Evolutionary conservation across 495 filamentous ascomycete genomes (phyloP), one percentile per base, ranked within the genome.

Genomic region (Cercophora samala): DNA sequence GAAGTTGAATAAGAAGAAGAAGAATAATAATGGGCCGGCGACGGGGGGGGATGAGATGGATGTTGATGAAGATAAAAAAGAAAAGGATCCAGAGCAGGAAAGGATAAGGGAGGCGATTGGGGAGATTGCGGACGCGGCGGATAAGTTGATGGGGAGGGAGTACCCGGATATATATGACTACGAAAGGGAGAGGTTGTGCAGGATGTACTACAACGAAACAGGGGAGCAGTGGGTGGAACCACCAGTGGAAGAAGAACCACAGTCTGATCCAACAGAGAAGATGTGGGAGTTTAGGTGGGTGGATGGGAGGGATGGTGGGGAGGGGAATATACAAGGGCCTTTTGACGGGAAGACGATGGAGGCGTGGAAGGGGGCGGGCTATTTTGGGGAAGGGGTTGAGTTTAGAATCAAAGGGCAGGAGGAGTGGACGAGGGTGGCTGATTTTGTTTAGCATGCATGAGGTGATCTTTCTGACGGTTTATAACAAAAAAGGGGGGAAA

Each of bases 231-330:
- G 95, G 93, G 84, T 90, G n/a, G 91, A 96, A 37, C 71, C 74
- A 1, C 15, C 60, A 21, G 51, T 60, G 8, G 24, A 64, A 17
- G 69, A 73, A 3, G 76, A 69, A 4, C 11, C 1, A 46, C 37
- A 46, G 13, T 8, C 3, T 4, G 73, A 78, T 3, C 72, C 66
- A 4, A 71, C 72, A 19, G 69, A 74, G 3, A 83, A 80, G 65
- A 87, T 88, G 82, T 99, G 94, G 94, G 91, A 98, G 75, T 98
- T 90, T 73, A 81, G 91, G 26, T 98, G 95, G 95, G 88, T 86
- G 17, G 93, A 97, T 71, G 92, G 89, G 54, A 82, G 92, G n/a
- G 95, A 97, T 72, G 89, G 87, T 3, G 91, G 86, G 0, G 83
- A 87, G 60, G 83, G 85, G 37, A 46, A 46, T 46, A 46, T 46